Conservation (phyloP, 2,329 filamentous ascomycete species). For the Aspergillus cejpii region DNA sequence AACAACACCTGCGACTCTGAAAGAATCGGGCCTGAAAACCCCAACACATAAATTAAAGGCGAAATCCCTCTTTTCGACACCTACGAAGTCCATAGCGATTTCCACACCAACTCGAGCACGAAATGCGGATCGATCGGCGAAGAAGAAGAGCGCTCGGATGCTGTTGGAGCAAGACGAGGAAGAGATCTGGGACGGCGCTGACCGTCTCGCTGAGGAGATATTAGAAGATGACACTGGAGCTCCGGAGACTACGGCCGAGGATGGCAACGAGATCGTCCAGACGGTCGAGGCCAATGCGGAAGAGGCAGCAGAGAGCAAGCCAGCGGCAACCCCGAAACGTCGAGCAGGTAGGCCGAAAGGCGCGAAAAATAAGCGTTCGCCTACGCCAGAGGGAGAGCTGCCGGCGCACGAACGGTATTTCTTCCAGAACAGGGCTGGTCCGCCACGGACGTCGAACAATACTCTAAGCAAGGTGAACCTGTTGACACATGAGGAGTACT, state of each 20-base stretch:
- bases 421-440: constrained; percentile 77
- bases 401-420: constrained; percentile 90
- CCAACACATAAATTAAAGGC: constrained; percentile 34
- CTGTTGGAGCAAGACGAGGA: constrained; percentile 71
- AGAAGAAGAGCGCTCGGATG: constrained; percentile 72
- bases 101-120: constrained; percentile 58
- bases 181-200: constrained; percentile 55
- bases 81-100: constrained; percentile 27
- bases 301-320: constrained; percentile 40
- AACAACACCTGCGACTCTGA: constrained; percentile 24
- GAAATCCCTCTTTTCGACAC: constrained; percentile 37
- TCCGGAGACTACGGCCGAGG: constrained; percentile 17
- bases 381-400: constrained; percentile 72
- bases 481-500: constrained; percentile 89
- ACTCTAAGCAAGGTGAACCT: constrained; percentile 67
- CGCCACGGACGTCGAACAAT: constrained; percentile 78
- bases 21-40: constrained; percentile 33
- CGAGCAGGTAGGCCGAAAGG: constrained; percentile 52
- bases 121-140: constrained; percentile 76
- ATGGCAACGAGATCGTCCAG: constrained; percentile 22
- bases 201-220: constrained; percentile 64
- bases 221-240: constrained; percentile 43
- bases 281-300: constrained; percentile 29
- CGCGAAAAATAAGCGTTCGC: constrained; percentile 57
- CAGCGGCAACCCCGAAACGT: constrained; percentile 48